Conservation (phyloP, 495 filamentous ascomycete species). For the Penicillium bialowiezense region DNA sequence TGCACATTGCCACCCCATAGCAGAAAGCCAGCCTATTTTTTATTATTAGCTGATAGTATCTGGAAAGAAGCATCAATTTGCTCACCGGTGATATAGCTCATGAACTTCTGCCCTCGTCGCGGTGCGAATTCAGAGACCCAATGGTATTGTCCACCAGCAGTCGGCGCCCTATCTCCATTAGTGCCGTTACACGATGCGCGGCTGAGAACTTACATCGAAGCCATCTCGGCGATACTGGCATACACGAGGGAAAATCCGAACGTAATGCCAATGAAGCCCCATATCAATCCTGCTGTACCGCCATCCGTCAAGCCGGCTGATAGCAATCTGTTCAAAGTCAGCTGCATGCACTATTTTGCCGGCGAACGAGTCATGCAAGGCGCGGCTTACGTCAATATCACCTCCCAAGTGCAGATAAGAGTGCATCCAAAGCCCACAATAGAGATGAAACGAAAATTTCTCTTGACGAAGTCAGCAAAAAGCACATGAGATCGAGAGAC, state of each 20-base stretch:
- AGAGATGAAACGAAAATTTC: constrained; percentile 49
- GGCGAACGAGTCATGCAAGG: background rate
- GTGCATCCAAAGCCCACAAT: constrained; percentile 48
- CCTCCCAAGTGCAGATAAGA: constrained; percentile 47
- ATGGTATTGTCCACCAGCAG: constrained; percentile 52
- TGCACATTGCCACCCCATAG: constrained; percentile 58
- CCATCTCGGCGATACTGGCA: constrained; percentile 54
- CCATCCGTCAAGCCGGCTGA: constrained; percentile 50
- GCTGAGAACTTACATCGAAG: constrained; percentile 45
- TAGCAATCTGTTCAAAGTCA: constrained; percentile 30
- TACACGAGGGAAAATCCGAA: constrained; percentile 48
- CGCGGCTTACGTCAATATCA: constrained; percentile 37
- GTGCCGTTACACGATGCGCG: background rate
- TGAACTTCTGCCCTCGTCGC: constrained; percentile 48
- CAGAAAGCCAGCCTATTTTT: constrained; percentile 54
- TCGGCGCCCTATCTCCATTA: constrained; percentile 36
- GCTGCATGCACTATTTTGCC: background rate
- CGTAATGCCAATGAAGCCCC: constrained; percentile 50
- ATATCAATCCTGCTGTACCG: constrained; percentile 56
- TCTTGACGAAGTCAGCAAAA: constrained; percentile 25
- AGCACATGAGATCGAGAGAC: background rate
- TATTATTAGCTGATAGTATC: background rate
- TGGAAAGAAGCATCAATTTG: background rate
- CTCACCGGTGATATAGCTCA: constrained; percentile 58
- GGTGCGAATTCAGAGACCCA: constrained; percentile 63